Conservation (phyloP, 208 protist species). For the Leishmania aethiopica region DNA sequence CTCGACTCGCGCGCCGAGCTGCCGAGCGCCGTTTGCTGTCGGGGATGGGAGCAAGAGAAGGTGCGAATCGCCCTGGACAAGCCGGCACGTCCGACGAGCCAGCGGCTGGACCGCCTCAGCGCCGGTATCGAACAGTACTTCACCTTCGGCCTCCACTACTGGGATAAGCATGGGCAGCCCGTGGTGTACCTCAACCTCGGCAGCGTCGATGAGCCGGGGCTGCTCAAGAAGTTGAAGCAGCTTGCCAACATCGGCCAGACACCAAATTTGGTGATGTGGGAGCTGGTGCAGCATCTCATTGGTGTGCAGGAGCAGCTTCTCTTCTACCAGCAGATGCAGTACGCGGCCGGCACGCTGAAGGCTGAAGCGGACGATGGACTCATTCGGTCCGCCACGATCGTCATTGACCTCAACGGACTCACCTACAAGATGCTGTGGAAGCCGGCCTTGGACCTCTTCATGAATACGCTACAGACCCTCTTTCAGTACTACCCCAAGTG, state of each 20-base stretch:
- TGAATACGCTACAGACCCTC: conserved; percentile 28
- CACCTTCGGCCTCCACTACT: conserved; percentile 39
- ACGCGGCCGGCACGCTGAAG: conserved; percentile 2
- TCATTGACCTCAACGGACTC: conserved; percentile 50
- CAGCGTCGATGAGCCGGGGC: conserved; percentile 25
- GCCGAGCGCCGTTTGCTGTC: conserved; percentile 40
- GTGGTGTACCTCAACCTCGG: conserved; percentile 39
- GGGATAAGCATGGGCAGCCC: conserved; percentile 42
- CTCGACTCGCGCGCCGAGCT: conserved; percentile 44
- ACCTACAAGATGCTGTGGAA: conserved; percentile 71
- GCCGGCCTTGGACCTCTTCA: conserved; percentile 61
- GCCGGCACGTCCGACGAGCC: background rate
- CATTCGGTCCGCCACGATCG: conserved; percentile 40
- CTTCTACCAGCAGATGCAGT: conserved; percentile 28
- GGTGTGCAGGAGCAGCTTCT: conserved; percentile 41
- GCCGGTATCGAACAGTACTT: conserved; percentile 25
- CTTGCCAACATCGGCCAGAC: conserved; percentile 16
- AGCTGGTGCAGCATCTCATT: conserved; percentile 44
- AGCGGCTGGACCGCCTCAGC: conserved; percentile 30
- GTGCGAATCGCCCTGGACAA: conserved; percentile 14
- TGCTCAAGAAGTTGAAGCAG: conserved; percentile 29
- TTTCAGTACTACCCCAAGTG: conserved; percentile 53
- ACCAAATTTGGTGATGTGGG: conserved; percentile 34
- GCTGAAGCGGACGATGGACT: conserved; percentile 27
- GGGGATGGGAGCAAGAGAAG: conserved; percentile 45